Base-by-base conservation (phyloP, 495 filamentous ascomycete genomes). In the Haplographium delicatum region DNA sequence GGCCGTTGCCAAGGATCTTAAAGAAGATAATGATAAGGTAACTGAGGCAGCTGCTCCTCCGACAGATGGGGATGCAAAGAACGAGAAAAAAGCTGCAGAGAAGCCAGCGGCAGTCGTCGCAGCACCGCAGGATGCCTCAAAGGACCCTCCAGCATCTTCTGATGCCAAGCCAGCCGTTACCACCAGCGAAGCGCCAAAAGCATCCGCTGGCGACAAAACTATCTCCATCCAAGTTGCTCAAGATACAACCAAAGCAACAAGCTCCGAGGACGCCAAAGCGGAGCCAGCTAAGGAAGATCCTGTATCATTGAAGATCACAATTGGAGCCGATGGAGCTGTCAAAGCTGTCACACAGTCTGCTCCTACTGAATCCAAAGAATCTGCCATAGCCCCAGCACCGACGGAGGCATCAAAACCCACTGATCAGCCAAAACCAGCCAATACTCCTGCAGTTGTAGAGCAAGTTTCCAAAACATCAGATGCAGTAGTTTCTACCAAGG, bases 261-360 rank as follows among this genome's bases (percentile, higher is more conserved):
- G 16, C 20, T 18, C 5, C 39, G n/a, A 42, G 39, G 24, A 24
- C 4, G 5, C n/a, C n/a, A 20, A 42, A 20, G n/a, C 37, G 26
- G n/a, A 20, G 27, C 8, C 11, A 26, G 25, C 26, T 13, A 20
- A 16, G 23, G 45, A 35, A 18, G 7, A 7, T 13, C 49, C 49
- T n/a, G 30, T 52, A 2, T 37, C 39, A 13, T 37, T 52, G 26
- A 52, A 52, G 20, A 52, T 52, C 26, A 52, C 49, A 13, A 19
- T 52, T 24, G 49, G 49, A 6, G 41, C 49, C 18, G 49, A 52
- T 20, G 49, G 49, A 18, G 41, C 18, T 3, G 40, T 52, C 19
- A 52, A 52, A 18, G 30, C 40, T 10, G 39, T 52, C 11, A 52
- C 39, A 2, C 47, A 50, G 24, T 22, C 34, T 9, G 35, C 19